These are phyloP conservation scores for Postia placenta DNA, from an alignment of 768 basidiomycete genomes.

Conservation along the genomic window DNA sequence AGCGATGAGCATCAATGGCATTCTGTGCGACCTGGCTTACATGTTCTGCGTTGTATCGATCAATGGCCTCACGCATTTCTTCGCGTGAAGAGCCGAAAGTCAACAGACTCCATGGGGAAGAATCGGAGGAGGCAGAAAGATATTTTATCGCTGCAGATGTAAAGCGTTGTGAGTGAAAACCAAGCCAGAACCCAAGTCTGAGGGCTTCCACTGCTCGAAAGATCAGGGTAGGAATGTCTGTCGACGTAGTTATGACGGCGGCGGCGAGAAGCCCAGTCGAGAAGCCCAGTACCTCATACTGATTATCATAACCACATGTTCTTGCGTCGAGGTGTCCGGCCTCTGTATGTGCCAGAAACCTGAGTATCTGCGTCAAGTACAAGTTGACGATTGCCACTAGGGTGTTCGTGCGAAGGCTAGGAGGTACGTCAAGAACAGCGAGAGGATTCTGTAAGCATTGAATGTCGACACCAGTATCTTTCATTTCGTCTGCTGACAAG, in stretches of 20 bases:
- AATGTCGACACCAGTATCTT: neutral
- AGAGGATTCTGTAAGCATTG: neutral
- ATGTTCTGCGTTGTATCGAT: slow-evolving; percentile 2
- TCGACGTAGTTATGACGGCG: slow-evolving; percentile 9
- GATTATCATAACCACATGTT: too few relatives aligned
- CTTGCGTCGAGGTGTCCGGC: too few relatives aligned
- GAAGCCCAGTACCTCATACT: slow-evolving; percentile 7
- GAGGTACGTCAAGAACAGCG: slow-evolving; percentile 5
- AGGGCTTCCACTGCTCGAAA: slow-evolving; percentile 8
- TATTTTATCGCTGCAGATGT: neutral
- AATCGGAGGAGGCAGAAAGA: neutral
- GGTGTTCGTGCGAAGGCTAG: slow-evolving; percentile 6
- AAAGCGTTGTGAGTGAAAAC: slow-evolving; percentile 9
- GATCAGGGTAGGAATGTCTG: slow-evolving; percentile 5
- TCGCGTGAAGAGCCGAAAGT: slow-evolving; percentile 8
- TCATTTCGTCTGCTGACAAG: slow-evolving; percentile 6
- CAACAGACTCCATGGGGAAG: slow-evolving; percentile 11
- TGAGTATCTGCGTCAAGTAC: slow-evolving; percentile 13
- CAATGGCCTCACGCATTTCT: slow-evolving; percentile 9
- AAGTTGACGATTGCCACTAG: slow-evolving; percentile 10
- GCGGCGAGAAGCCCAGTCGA: slow-evolving; percentile 16
- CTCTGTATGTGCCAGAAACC: slow-evolving; percentile 7
- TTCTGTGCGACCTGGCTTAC: slow-evolving; percentile 7
- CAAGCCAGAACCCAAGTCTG: slow-evolving; percentile 15
- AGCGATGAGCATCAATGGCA: too few relatives aligned